These are phyloP conservation scores for Stachybotrys chartarum DNA, from an alignment of 2,329 filamentous ascomycete genomes.

Conservation along the genomic window DNA sequence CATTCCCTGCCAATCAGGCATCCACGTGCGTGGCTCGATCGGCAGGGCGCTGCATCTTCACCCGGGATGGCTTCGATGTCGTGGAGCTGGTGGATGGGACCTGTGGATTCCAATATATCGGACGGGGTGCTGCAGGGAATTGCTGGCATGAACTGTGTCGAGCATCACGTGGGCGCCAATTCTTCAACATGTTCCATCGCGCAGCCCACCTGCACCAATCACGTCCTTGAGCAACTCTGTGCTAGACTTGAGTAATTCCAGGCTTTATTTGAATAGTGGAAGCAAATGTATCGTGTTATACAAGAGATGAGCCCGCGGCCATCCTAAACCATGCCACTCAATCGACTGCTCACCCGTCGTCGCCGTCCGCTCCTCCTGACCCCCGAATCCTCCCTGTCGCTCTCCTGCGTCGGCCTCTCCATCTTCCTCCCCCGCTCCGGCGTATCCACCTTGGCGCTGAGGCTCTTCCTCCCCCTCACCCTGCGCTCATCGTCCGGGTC, in stretches of 20 bases:
- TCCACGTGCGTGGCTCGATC: not conserved
- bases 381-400: slow-evolving; percentile 5
- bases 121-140: not conserved
- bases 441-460: slow-evolving; percentile 6
- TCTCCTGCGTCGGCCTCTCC: slow-evolving; percentile 16
- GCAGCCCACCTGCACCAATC: no score
- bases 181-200: no score
- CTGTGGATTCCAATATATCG: not conserved
- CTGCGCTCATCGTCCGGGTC: slow-evolving; percentile 59
- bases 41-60: not conserved
- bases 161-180: not conserved
- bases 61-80: not conserved
- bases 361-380: slow-evolving; percentile 27
- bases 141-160: not conserved
- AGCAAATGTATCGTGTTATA: no score
- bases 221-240: no score
- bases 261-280: no score
- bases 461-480: slow-evolving; percentile 36
- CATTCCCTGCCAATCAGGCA: not conserved
- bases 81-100: not conserved
- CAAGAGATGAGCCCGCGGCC: no score
- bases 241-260: no score
- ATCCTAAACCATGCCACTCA: slow-evolving; percentile 5
- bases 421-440: slow-evolving; percentile 15
- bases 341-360: slow-evolving; percentile 23